phyloP scores from a whole-genome alignment of 306 rosid genomes.

The Medicago truncatula region MtrunA17r5.0-ANR NC_053046.1:1339001-1339500 shows the following conservation, averaged over 20 bases:
- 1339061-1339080: conserved; percentile 97
- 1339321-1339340: conserved; percentile 97
- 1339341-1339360: conserved; percentile 82
- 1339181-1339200: conserved; percentile 19
- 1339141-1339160: conserved; percentile 20
- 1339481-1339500: conserved; percentile 36
- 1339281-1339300: conserved; percentile 97
- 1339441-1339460: conserved; percentile 26
- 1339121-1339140: conserved; percentile 9
- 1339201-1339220: conserved; percentile 17
- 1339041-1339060: conserved; percentile 78
- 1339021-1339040: conserved; percentile 81
- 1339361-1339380: conserved; percentile 35
- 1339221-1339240: conserved; percentile 30
- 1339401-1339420: background rate
- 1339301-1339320: conserved; percentile 95
- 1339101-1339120: conserved; percentile 34
- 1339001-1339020: conserved; percentile 86
- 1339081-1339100: conserved; percentile 45
- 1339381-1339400: conserved; percentile 31
- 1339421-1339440: conserved; percentile 10
- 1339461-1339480: background rate
- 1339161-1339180: conserved; percentile 21
- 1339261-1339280: conserved; percentile 94
- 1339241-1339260: conserved; percentile 88